Evolutionary conservation across 352 stramenopile genomes (phyloP).

Genomic region (Plasmopara halstedii): DNA sequence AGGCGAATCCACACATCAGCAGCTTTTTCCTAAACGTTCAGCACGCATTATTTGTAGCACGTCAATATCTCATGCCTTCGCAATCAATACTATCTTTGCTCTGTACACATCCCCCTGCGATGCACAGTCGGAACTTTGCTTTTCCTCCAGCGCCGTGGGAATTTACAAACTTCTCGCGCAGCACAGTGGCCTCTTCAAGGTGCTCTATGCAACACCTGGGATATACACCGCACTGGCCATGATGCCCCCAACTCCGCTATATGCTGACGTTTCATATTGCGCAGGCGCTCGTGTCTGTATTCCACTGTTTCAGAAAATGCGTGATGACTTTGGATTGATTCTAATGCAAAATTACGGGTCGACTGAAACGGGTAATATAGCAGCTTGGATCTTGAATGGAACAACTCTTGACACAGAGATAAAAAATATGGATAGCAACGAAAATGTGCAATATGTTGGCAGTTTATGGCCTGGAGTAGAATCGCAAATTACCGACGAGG

Average conservation of each 20-base stretch:
- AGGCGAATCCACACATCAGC: slow-evolving; percentile 60
- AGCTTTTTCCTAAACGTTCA: slow-evolving; percentile 58
- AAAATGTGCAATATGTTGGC: slow-evolving; percentile 51
- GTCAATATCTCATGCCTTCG: slow-evolving; percentile 80
- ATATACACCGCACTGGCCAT: slow-evolving; percentile 67
- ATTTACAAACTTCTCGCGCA: slow-evolving; percentile 44
- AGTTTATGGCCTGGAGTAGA: slow-evolving; percentile 64
- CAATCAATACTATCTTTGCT: slow-evolving; percentile 81
- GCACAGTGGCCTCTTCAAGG: slow-evolving; percentile 32
- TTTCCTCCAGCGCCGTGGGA: slow-evolving; percentile 38
- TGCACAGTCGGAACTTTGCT: slow-evolving; percentile 56
- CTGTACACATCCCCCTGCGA: slow-evolving; percentile 65
- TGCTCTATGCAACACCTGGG: slow-evolving; percentile 71
- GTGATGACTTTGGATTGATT: slow-evolving; percentile 44
- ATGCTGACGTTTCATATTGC: slow-evolving; percentile 66
- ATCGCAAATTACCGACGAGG: slow-evolving; percentile 30
- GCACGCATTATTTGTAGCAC: slow-evolving; percentile 66
- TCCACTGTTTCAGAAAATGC: slow-evolving; percentile 45
- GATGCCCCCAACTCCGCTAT: slow-evolving; percentile 36
- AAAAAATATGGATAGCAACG: slow-evolving; percentile 28
- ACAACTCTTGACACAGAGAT: slow-evolving; percentile 34
- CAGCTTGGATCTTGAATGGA: slow-evolving; percentile 50
- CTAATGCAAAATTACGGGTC: slow-evolving; percentile 86
- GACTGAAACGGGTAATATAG: slow-evolving; percentile 78
- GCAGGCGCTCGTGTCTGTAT: slow-evolving; percentile 54